Evolutionary conservation across 441 rosid species (phyloP).

Genomic region (Flueggea neowawraea): DNA sequence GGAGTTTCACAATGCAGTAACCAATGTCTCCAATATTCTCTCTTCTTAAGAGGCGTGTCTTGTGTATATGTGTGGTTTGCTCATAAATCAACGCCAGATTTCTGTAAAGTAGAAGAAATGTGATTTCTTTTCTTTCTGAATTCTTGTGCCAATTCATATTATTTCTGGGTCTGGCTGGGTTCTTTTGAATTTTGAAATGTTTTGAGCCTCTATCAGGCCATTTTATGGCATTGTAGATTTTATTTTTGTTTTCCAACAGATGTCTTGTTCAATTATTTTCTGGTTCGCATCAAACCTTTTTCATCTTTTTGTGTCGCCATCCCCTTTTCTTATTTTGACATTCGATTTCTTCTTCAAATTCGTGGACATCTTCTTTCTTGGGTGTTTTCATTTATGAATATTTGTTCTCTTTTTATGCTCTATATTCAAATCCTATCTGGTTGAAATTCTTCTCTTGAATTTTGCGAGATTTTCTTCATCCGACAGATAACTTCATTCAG

Average conservation of each 20-base stretch:
- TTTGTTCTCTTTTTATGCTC: no score
- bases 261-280: no score
- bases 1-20: slow-evolving; percentile 5
- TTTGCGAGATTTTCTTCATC: background rate
- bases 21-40: slow-evolving; percentile 17
- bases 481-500: slow-evolving; percentile 16
- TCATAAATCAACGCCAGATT: slow-evolving; percentile 16
- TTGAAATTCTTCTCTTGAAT: background rate
- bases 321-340: background rate
- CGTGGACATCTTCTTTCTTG: no score
- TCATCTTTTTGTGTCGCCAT: background rate
- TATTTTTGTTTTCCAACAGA: slow-evolving; percentile 7
- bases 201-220: no score
- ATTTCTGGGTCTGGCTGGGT: slow-evolving; percentile 1
- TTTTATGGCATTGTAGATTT: background rate
- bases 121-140: background rate
- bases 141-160: slow-evolving; percentile 7
- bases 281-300: no score
- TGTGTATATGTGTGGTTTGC: background rate
- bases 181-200: no score
- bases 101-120: slow-evolving; percentile 9
- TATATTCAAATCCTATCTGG: background rate
- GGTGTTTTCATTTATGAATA: no score
- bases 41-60: slow-evolving; percentile 3
- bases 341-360: no score